Percentiles rank a stretch among this genome's conserved stretches.
Evolutionary conservation across 352 stramenopile genomes (phyloP).

Genomic region (Globisporangium carolinianum): DNA sequence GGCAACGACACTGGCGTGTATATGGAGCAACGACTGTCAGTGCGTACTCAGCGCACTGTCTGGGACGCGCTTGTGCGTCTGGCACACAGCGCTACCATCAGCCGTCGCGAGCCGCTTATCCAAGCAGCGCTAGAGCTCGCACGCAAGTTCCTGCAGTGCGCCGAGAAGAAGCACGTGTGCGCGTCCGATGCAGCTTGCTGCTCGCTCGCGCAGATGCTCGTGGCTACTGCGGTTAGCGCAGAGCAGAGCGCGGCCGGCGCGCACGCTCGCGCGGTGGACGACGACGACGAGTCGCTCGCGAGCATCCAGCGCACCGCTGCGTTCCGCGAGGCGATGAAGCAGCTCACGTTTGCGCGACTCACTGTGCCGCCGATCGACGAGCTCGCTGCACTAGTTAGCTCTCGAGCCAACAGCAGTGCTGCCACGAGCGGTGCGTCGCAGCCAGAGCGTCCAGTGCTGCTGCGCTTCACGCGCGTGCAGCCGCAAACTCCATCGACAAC

Average conservation of each 20-base stretch:
- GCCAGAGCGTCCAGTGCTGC: conserved; percentile 4
- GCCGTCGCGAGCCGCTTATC: background rate
- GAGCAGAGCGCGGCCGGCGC: background rate
- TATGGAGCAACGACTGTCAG: conserved; percentile 29
- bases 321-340: conserved; percentile 11
- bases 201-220: conserved; percentile 6
- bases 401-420: background rate
- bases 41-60: conserved; percentile 42
- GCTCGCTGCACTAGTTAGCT: background rate
- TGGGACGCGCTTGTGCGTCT: conserved; percentile 43
- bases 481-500: background rate
- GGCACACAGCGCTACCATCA: background rate
- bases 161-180: conserved; percentile 3
- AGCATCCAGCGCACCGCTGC: conserved; percentile 10
- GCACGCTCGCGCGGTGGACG: background rate
- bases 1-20: conserved; percentile 21
- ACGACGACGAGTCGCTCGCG: conserved; percentile 10
- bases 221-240: background rate
- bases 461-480: conserved; percentile 7
- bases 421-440: background rate
- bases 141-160: conserved; percentile 9
- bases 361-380: background rate
- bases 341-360: conserved; percentile 4
- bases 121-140: conserved; percentile 6
- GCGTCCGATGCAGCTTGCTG: conserved; percentile 5